Percentiles rank a stretch among this genome's conserved stretches.
Conservation (phyloP, 73 alveolate species). For the Tetrahymena malaccensis region DNA sequence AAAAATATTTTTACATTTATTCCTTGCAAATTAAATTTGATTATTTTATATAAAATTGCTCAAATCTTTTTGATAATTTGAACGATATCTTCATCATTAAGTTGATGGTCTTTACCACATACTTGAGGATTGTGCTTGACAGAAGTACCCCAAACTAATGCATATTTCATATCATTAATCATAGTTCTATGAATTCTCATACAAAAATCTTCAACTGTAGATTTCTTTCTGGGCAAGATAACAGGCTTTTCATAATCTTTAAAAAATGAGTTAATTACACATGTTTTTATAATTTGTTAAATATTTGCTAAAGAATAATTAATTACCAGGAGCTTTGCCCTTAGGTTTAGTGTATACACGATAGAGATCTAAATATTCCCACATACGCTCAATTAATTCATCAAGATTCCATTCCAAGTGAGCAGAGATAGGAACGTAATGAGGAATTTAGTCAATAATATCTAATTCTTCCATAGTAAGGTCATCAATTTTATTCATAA, state of each 20-base stretch:
- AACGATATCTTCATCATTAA: slow-evolving; percentile 91
- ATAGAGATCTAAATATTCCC: slow-evolving; percentile 94
- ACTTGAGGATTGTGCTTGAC: slow-evolving; percentile 94
- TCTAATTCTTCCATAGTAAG: slow-evolving; percentile 79
- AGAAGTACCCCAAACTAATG: slow-evolving; percentile 92
- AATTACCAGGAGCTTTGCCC: slow-evolving; percentile 55
- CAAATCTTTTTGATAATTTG: slow-evolving; percentile 63
- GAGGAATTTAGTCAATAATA: slow-evolving; percentile 81
- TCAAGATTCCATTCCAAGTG: slow-evolving; percentile 97
- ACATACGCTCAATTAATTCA: slow-evolving; percentile 92
- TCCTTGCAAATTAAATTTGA: neutral
- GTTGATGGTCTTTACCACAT: slow-evolving; percentile 93
- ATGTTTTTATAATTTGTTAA: neutral
- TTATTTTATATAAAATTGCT: neutral
- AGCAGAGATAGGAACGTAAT: slow-evolving; percentile 95
- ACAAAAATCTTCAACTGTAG: slow-evolving; percentile 91
- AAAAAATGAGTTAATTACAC: neutral
- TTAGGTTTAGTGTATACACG: slow-evolving; percentile 98
- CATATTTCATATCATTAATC: slow-evolving; percentile 87
- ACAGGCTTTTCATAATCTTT: slow-evolving; percentile 88
- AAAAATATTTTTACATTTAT: too few species aligned
- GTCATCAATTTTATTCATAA: slow-evolving; percentile 93
- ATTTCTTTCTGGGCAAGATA: slow-evolving; percentile 63
- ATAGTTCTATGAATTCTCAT: slow-evolving; percentile 83
- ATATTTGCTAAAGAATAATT: neutral